Conservation (phyloP, 257 asterid genomes). For the Przewalskia tangutica region DNA sequence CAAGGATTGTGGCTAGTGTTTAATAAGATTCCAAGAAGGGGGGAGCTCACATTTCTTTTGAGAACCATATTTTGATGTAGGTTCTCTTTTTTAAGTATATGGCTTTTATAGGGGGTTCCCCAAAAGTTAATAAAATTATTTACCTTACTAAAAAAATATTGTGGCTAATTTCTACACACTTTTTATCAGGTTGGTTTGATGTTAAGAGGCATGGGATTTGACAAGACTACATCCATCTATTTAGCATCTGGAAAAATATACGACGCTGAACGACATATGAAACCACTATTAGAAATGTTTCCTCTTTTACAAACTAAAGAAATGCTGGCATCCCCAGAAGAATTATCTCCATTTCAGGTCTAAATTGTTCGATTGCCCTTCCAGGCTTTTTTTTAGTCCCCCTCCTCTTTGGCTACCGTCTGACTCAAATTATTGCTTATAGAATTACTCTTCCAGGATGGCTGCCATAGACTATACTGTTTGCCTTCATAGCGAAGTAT, state of each 20-base stretch:
- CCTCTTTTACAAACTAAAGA: slow-evolving; percentile 89
- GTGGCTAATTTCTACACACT: slow-evolving; percentile 3
- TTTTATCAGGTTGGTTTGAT: slow-evolving; percentile 84
- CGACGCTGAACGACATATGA: slow-evolving; percentile 85
- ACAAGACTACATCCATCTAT: slow-evolving; percentile 68
- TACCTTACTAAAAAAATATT: background rate
- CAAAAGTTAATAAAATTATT: background rate
- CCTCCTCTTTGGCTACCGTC: background rate
- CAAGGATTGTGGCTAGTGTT: background rate
- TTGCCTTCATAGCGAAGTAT: slow-evolving; percentile 98
- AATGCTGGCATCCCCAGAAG: slow-evolving; percentile 75
- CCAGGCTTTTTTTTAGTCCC: background rate
- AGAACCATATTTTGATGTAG: background rate
- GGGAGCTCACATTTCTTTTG: background rate
- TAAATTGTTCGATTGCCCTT: slow-evolving; percentile 9
- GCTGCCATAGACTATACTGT: slow-evolving; percentile 99
- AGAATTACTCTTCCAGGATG: slow-evolving; percentile 96
- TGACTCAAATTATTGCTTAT: slow-evolving; percentile 34
- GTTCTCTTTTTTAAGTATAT: background rate
- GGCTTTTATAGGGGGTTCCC: background rate
- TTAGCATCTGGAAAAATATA: slow-evolving; percentile 94
- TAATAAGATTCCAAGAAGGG: background rate
- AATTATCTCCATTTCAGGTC: slow-evolving; percentile 92
- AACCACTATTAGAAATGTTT: slow-evolving; percentile 87
- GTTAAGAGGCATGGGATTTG: slow-evolving; percentile 99